A percentile compares a stretch with the other conserved stretches of the same genome.
These are phyloP conservation scores for Phytophthora citrophthora DNA, from an alignment of 352 stramenopile species.

Conservation along the genomic window DNA sequence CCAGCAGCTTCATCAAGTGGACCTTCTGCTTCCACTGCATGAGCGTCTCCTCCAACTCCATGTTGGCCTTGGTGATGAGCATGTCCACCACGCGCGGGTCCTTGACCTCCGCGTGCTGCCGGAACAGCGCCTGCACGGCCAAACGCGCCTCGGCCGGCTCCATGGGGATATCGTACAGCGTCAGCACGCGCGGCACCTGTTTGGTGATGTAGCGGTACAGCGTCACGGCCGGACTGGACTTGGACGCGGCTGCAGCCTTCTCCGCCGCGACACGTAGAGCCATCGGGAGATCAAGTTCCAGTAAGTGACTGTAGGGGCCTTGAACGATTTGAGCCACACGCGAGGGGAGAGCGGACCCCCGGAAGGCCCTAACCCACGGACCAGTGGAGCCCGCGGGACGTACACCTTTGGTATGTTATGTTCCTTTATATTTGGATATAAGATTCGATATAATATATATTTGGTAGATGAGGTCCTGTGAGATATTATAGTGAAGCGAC, in stretches of 20 bases:
- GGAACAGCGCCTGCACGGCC: slow-evolving; percentile 94
- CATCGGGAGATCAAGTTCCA: slow-evolving; percentile 42
- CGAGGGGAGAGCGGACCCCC: slow-evolving; percentile 4
- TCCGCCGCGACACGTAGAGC: slow-evolving; percentile 78
- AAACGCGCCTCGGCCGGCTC: slow-evolving; percentile 87
- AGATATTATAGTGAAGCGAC: slow-evolving; percentile 14
- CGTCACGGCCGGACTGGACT: slow-evolving; percentile 79
- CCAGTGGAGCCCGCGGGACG: too few species aligned
- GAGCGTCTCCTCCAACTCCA: slow-evolving; percentile 97
- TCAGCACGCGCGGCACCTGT: slow-evolving; percentile 95
- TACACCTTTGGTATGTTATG: background rate
- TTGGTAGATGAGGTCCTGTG: background rate
- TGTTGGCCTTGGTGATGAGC: slow-evolving; percentile 98
- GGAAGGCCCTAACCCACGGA: slow-evolving; percentile 1
- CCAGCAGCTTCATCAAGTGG: slow-evolving; percentile 91
- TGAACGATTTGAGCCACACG: slow-evolving; percentile 31
- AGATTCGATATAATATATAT: background rate
- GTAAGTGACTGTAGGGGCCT: background rate
- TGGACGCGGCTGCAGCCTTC: slow-evolving; percentile 56
- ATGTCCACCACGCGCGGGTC: slow-evolving; percentile 95
- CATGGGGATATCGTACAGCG: slow-evolving; percentile 98
- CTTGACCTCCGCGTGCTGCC: slow-evolving; percentile 94
- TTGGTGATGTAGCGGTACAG: slow-evolving; percentile 91
- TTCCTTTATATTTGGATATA: too few species aligned
- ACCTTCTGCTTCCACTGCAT: slow-evolving; percentile 98